phyloP scores from a whole-genome alignment of 164 flowering plant species.

The Dillenia suffruticosa region DNA sequence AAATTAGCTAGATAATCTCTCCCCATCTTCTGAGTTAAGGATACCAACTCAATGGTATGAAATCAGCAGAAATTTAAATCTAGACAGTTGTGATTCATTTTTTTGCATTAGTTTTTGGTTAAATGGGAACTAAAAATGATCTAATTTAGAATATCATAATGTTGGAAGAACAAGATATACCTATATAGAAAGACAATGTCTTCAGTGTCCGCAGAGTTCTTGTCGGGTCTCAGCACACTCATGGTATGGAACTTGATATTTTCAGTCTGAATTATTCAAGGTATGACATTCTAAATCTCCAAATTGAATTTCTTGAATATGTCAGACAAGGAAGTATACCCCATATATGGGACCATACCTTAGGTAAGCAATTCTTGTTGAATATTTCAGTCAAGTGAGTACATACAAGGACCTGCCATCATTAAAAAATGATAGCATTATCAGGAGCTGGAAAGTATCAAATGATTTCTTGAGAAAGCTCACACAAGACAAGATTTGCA shows the following conservation, averaged over 20 bases:
- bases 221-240: slow-evolving; percentile 85
- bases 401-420: slow-evolving; percentile 73
- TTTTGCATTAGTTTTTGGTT: too few relatives aligned
- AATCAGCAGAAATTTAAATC: too few relatives aligned
- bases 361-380: slow-evolving; percentile 44
- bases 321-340: not conserved
- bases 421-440: not conserved
- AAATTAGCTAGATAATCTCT: too few relatives aligned
- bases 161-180: slow-evolving; percentile 25
- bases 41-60: too few relatives aligned
- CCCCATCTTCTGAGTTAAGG: too few relatives aligned
- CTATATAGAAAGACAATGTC: slow-evolving; percentile 85
- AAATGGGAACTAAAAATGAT: too few relatives aligned
- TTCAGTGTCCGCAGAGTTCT: slow-evolving; percentile 38
- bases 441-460: not conserved
- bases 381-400: slow-evolving; percentile 92
- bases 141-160: too few relatives aligned
- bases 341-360: slow-evolving; percentile 32
- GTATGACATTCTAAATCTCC: slow-evolving; percentile 1
- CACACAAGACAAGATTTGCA: not conserved
- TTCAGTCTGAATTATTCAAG: slow-evolving; percentile 49
- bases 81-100: too few relatives aligned
- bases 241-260: slow-evolving; percentile 76
- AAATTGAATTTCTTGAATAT: not conserved
- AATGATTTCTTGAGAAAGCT: not conserved